phyloP scores from a whole-genome alignment of 306 rosid species.

The Vigna radiata region DNA sequence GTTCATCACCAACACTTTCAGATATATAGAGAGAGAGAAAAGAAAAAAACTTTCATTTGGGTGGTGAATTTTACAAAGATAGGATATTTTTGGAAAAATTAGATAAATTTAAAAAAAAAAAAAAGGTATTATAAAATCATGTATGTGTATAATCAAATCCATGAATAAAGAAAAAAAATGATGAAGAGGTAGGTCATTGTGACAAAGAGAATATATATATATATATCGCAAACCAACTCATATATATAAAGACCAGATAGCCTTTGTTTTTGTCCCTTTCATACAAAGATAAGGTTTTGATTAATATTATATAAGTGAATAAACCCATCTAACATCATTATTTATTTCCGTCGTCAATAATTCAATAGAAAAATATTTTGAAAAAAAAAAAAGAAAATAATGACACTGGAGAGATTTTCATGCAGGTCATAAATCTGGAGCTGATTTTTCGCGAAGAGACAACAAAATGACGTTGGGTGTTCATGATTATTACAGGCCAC shows the following conservation, averaged over 20 bases:
- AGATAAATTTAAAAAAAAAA: too few species aligned
- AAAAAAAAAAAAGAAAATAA: too few species aligned
- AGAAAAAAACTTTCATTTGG: neutral
- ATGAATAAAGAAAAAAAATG: too few species aligned
- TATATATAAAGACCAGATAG: neutral
- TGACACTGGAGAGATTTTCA: neutral
- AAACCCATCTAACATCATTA: neutral
- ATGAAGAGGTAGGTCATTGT: neutral
- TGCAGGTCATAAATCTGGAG: neutral
- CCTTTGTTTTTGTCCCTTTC: neutral
- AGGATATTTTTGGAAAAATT: too few species aligned
- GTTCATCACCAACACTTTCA: neutral
- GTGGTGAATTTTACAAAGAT: too few species aligned
- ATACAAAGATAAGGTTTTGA: neutral
- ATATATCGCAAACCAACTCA: neutral
- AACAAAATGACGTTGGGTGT: neutral
- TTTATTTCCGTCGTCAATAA: neutral
- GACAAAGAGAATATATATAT: neutral
- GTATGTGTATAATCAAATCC: too few species aligned
- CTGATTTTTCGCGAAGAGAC: neutral
- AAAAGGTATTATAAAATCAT: too few species aligned
- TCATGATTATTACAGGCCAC: neutral
- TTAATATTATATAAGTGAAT: neutral
- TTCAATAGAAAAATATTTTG: neutral
- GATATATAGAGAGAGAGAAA: neutral